A percentile compares a stretch with the other conserved stretches of the same genome.
These are phyloP conservation scores for Hypoxylon sp. DNA, from an alignment of 2,329 filamentous ascomycete species.

Conservation along the genomic window DNA sequence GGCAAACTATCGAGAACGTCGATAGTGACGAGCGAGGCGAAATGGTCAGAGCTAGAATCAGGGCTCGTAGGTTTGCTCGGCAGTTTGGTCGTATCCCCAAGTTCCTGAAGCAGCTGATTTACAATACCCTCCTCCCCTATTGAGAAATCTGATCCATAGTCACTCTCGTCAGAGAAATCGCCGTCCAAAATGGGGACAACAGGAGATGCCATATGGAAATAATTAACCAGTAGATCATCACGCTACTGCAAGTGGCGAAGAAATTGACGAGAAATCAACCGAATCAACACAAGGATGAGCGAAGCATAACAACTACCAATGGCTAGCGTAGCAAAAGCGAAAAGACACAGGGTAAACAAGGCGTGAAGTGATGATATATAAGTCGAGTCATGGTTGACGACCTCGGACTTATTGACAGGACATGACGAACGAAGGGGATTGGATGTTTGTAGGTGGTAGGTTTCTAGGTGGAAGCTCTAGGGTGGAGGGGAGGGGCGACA, in stretches of 20 bases:
- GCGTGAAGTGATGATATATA: too few species aligned
- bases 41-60: constrained; percentile 1
- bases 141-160: constrained; percentile 48
- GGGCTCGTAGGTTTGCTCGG: not conserved
- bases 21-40: not conserved
- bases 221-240: constrained; percentile 13
- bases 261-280: too few species aligned
- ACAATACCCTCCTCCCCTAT: constrained; percentile 44
- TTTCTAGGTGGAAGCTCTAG: not conserved
- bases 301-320: not conserved
- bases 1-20: constrained; percentile 2
- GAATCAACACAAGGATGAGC: too few species aligned
- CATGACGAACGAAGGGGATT: too few species aligned
- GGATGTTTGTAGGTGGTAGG: not conserved
- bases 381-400: constrained; percentile 19
- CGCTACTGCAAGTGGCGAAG: constrained; percentile 2
- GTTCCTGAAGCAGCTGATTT: constrained; percentile 40
- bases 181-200: constrained; percentile 12
- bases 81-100: constrained; percentile 11
- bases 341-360: too few species aligned
- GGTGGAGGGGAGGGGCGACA: too few species aligned
- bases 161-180: constrained; percentile 37
- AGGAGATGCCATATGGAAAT: constrained; percentile 23
- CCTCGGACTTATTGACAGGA: not conserved
- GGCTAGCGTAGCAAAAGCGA: constrained; percentile 1